phyloP scores from a whole-genome alignment of 495 filamentous ascomycete species.

The Trichocladium antarcticum region DNA sequence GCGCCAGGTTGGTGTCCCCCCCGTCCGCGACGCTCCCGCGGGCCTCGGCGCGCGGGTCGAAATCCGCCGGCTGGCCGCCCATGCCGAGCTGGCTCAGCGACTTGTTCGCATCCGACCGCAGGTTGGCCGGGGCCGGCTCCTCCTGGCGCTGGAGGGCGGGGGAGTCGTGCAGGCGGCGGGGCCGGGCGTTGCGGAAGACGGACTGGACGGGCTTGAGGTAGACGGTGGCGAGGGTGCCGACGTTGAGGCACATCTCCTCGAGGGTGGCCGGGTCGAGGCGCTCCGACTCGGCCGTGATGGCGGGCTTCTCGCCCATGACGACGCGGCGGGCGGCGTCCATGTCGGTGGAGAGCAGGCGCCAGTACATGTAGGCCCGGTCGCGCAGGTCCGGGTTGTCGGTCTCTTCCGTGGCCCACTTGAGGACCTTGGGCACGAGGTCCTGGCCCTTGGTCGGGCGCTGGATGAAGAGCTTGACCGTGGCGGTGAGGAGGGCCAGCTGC shows the following conservation, averaged over 20 bases:
- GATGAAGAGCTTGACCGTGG: constrained; percentile 97
- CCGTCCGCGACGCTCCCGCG: constrained; percentile 5
- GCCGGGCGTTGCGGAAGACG: constrained; percentile 86
- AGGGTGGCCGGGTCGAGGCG: constrained; percentile 84
- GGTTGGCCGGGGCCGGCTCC: constrained; percentile 29
- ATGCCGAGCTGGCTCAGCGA: constrained; percentile 41
- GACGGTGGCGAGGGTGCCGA: constrained; percentile 91
- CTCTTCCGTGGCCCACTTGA: constrained; percentile 98
- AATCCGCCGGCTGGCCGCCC: constrained; percentile 37
- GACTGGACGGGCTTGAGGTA: constrained; percentile 97
- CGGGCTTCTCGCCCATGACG: constrained; percentile 94
- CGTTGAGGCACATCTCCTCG: constrained; percentile 93
- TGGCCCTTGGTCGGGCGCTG: constrained; percentile 92
- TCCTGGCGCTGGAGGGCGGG: constrained; percentile 70
- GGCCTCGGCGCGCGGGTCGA: constrained; percentile 21
- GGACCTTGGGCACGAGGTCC: constrained; percentile 83
- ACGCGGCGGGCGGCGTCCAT: constrained; percentile 74
- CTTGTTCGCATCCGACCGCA: constrained; percentile 42
- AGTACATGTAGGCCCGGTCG: constrained; percentile 98
- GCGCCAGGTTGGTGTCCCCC: constrained; percentile 45
- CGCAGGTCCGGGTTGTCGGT: constrained; percentile 96
- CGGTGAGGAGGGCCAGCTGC: constrained; percentile 86
- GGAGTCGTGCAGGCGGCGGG: constrained; percentile 61
- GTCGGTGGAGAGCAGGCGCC: constrained; percentile 91
- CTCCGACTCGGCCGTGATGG: constrained; percentile 93